A percentile compares a stretch with the other conserved stretches of the same genome.
phyloP scores from a whole-genome alignment of 441 rosid species.

The Gossypium davidsonii region DNA sequence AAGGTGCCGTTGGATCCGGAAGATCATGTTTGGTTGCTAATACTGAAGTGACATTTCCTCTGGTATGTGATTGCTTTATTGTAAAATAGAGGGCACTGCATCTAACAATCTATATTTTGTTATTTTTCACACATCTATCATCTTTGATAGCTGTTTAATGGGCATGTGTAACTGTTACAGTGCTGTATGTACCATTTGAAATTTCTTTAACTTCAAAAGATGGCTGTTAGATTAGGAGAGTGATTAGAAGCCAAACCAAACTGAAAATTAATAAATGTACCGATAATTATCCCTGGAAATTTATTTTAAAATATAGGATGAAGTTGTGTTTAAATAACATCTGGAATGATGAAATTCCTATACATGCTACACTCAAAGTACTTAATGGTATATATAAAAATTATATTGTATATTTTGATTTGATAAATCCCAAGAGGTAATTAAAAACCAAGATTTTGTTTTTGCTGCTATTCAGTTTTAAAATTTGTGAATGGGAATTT shows the following conservation, averaged over 20 bases:
- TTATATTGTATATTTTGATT: neutral
- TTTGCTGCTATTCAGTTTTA: neutral
- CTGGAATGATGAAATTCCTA: neutral
- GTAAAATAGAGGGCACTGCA: neutral
- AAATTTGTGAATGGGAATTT: neutral
- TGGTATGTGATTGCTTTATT: constrained; percentile 37
- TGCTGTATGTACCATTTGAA: neutral
- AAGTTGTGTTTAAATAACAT: neutral
- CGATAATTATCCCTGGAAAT: neutral
- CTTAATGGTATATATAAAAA: neutral
- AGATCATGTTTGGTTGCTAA: constrained; percentile 85
- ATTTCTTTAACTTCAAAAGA: constrained; percentile 1
- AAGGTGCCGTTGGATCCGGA: constrained; percentile 91
- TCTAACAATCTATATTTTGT: neutral
- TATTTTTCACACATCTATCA: neutral
- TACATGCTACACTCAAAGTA: neutral
- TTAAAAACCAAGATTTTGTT: neutral
- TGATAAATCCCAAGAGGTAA: neutral
- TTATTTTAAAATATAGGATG: neutral
- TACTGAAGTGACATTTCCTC: constrained; percentile 67
- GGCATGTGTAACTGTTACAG: neutral
- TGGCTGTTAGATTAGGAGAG: neutral
- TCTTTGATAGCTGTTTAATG: constrained; percentile 2
- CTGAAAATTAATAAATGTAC: neutral
- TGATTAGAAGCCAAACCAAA: neutral